These are phyloP conservation scores for Microsporum canis DNA, from an alignment of 2,329 filamentous ascomycete species.

Conservation along the genomic window DNA sequence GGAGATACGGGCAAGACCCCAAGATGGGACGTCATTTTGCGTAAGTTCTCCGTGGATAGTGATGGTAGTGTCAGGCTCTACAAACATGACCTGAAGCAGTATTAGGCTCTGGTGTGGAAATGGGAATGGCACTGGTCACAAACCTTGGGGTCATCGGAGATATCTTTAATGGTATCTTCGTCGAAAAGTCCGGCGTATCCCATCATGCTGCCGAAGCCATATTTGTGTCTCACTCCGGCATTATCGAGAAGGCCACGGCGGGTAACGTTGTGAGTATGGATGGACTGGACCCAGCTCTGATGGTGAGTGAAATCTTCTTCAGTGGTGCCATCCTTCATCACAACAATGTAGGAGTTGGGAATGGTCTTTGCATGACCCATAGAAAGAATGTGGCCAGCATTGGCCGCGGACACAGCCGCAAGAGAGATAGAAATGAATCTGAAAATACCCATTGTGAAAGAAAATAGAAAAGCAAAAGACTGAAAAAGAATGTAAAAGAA, in stretches of 20 bases:
- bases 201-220: slow-evolving; percentile 3
- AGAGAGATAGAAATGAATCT: slow-evolving; percentile 6
- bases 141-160: slow-evolving; percentile 10
- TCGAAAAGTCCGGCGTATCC: slow-evolving; percentile 8
- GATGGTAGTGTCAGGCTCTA: slow-evolving; percentile 10
- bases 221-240: slow-evolving; percentile 4
- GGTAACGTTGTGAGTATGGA: slow-evolving; percentile 3
- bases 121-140: neutral
- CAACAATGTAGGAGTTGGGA: slow-evolving; percentile 8
- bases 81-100: slow-evolving; percentile 16
- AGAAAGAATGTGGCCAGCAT: slow-evolving; percentile 7
- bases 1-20: slow-evolving; percentile 28
- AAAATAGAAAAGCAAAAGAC: neutral
- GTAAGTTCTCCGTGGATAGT: slow-evolving; percentile 1
- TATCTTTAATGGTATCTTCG: slow-evolving; percentile 6
- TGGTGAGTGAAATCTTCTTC: slow-evolving; percentile 2
- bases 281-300: slow-evolving; percentile 6
- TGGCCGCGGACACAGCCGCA: slow-evolving; percentile 4
- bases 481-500: neutral
- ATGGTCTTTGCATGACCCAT: slow-evolving; percentile 1
- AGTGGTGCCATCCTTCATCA: slow-evolving; percentile 7
- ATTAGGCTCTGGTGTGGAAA: slow-evolving; percentile 6
- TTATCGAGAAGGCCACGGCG: neutral
- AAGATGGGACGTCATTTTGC: slow-evolving; percentile 22
- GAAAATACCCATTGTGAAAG: slow-evolving; percentile 8